These are phyloP conservation scores for Stachybotrys chlorohalonatus DNA, from an alignment of 2,329 filamentous ascomycete genomes.

Conservation along the genomic window DNA sequence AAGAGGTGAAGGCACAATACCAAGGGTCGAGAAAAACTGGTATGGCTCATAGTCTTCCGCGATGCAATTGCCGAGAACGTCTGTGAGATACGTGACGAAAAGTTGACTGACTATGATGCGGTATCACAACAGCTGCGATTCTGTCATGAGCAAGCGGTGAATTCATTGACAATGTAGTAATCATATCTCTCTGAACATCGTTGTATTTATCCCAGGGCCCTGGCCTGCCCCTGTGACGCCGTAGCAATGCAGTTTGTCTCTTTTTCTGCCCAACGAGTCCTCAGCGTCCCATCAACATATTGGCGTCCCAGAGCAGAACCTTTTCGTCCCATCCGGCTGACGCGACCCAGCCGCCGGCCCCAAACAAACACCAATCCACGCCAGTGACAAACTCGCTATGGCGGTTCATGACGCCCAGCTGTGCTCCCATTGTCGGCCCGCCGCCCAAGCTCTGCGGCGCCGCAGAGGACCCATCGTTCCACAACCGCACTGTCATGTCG, in stretches of 20 bases:
- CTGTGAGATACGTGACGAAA: too few species aligned
- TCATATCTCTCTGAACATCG: background rate
- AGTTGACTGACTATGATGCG: too few species aligned
- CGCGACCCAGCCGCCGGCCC: constrained; percentile 89
- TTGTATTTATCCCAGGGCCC: background rate
- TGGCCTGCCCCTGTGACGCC: too few species aligned
- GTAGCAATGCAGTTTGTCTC: too few species aligned
- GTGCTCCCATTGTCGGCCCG: constrained; percentile 46
- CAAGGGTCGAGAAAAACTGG: too few species aligned
- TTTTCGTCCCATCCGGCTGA: constrained; percentile 92
- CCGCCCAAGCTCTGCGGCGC: constrained; percentile 24
- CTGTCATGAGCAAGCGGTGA: too few species aligned
- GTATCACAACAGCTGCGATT: too few species aligned
- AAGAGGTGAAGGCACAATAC: too few species aligned
- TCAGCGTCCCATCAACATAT: constrained; percentile 29
- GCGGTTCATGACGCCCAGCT: constrained; percentile 79
- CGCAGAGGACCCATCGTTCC: constrained; percentile 61
- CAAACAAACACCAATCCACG: constrained; percentile 97
- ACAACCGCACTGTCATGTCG: constrained; percentile 94
- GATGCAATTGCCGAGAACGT: too few species aligned
- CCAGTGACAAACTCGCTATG: constrained; percentile 96
- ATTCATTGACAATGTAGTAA: too few species aligned
- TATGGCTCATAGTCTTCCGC: too few species aligned
- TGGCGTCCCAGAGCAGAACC: constrained; percentile 86
- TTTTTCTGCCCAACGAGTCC: too few species aligned